Conservation (phyloP, 2,329 filamentous ascomycete species). For the Curvularia lunata region DNA sequence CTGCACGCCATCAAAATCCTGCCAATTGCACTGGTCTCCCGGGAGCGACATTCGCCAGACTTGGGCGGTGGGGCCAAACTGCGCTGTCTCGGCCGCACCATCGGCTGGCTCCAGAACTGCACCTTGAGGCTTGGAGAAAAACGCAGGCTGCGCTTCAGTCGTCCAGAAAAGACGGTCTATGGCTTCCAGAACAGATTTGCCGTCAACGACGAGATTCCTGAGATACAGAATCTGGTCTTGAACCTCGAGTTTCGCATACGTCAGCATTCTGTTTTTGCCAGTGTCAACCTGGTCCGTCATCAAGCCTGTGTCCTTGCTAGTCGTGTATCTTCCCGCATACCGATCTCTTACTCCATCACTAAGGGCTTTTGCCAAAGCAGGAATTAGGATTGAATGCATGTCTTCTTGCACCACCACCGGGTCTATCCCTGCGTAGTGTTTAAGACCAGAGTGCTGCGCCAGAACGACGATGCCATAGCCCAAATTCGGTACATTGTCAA, state of each 20-base stretch:
- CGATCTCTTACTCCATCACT: slow-evolving; percentile 16
- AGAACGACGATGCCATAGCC: slow-evolving; percentile 41
- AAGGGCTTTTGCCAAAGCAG: slow-evolving; percentile 35
- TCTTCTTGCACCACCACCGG: slow-evolving; percentile 23
- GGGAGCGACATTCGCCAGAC: slow-evolving; percentile 38
- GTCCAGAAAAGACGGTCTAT: slow-evolving; percentile 39
- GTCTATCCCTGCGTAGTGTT: slow-evolving; percentile 24
- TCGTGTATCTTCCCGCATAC: slow-evolving; percentile 34
- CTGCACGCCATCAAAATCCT: slow-evolving; percentile 45
- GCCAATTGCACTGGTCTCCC: slow-evolving; percentile 40
- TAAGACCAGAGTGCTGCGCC: slow-evolving; percentile 24
- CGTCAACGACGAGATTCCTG: slow-evolving; percentile 37
- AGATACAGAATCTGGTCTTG: slow-evolving; percentile 37
- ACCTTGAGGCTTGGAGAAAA: slow-evolving; percentile 33
- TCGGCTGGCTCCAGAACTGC: slow-evolving; percentile 37
- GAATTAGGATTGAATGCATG: slow-evolving; percentile 34
- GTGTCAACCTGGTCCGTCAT: slow-evolving; percentile 24
- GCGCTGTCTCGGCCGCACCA: slow-evolving; percentile 28
- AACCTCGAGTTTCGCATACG: slow-evolving; percentile 34
- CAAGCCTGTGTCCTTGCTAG: slow-evolving; percentile 28
- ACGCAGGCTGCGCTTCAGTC: slow-evolving; percentile 18
- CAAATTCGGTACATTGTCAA: slow-evolving; percentile 39
- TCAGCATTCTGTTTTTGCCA: slow-evolving; percentile 14
- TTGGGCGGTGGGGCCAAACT: slow-evolving; percentile 35
- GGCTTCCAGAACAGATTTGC: slow-evolving; percentile 36